Base-by-base conservation (phyloP, 2,329 filamentous ascomycete genomes). In the Trichoderma asperellum region DNA sequence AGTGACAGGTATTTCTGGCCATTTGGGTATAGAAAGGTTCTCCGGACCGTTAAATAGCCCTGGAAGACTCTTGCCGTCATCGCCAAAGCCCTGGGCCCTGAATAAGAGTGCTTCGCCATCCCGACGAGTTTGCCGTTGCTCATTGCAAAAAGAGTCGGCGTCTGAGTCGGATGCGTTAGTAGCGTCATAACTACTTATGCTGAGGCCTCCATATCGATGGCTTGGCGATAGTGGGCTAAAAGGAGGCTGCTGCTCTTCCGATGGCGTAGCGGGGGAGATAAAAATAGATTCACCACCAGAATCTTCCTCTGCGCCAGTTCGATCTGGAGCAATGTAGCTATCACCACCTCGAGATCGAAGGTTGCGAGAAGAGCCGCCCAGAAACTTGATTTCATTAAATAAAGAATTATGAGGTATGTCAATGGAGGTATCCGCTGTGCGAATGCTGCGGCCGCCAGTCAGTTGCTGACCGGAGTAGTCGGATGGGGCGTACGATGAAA, bases 71-170 rank as follows among this genome's bases (percentile, higher is more conserved):
- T 74, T 72, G 4, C 79, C 77, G 0, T 72, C 70, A 14, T 74
- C 68, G 0, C 80, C 80, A 47, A 80, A 83, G 0, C 80, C 79
- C 0, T 56, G 65, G 11, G 80, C 76, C 12, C 74, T 75, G 69
- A 82, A 82, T 0, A 83, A 71, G 0, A 83, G 74, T 5, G 77
- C 76, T 58, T 82, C 79, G 53, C 81, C 81, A 24, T 77, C 76
- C 14, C 76, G 76, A 11, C 73, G 74, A 2, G 24, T 32, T 5
- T 21, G 55, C 24, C 37, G 49, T 10, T 53, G 18, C 72, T 34
- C 73, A 55, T 37, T 73, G 12, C 71, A 74, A 10, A 81, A 75
- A 0, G 78, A 79, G 18, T 81, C 80, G 18, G 76, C 77, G 62
- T 82, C 81, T 0, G 73, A 73, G 43, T 65, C 67, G 37, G 72